Percentiles rank a stretch among this genome's conserved stretches.
Conservation (phyloP, 768 basidiomycete genomes). For the Tephrocybe sp. region DNA sequence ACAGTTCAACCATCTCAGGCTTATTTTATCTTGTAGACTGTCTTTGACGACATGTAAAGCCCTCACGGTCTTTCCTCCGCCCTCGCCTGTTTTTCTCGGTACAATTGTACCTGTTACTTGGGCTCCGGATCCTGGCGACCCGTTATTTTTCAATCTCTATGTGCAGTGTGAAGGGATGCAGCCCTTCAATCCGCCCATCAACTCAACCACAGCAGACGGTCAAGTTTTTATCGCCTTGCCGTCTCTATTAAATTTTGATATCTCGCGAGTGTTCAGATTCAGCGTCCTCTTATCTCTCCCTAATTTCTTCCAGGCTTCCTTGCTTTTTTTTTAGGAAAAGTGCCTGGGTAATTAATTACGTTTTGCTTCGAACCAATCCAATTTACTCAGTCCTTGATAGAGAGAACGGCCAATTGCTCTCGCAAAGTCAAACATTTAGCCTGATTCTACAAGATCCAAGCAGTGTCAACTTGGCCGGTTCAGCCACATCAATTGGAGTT, state of each 20-base stretch:
- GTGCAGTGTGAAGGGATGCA: background rate
- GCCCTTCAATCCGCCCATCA: background rate
- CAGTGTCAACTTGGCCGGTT: no score
- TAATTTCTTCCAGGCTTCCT: background rate
- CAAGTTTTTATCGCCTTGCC: background rate
- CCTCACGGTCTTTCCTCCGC: slow-evolving; percentile 1
- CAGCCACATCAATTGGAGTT: no score
- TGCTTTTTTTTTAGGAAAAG: background rate
- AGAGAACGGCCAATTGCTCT: background rate
- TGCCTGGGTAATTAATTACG: background rate
- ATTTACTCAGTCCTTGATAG: background rate
- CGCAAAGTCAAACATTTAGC: background rate
- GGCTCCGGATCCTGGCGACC: background rate
- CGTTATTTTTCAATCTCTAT: background rate
- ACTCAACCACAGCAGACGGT: background rate
- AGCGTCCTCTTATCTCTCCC: no score
- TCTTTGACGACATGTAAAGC: background rate
- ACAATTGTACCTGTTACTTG: background rate
- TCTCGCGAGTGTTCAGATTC: background rate
- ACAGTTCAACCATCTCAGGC: no score
- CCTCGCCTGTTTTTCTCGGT: slow-evolving; percentile 6
- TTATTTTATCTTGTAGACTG: background rate
- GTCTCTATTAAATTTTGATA: background rate
- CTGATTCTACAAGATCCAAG: no score
- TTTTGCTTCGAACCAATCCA: background rate